Evolutionary conservation across 2,329 filamentous ascomycete species (phyloP).

Genomic region (Scopulariopsis brevicaulis): DNA sequence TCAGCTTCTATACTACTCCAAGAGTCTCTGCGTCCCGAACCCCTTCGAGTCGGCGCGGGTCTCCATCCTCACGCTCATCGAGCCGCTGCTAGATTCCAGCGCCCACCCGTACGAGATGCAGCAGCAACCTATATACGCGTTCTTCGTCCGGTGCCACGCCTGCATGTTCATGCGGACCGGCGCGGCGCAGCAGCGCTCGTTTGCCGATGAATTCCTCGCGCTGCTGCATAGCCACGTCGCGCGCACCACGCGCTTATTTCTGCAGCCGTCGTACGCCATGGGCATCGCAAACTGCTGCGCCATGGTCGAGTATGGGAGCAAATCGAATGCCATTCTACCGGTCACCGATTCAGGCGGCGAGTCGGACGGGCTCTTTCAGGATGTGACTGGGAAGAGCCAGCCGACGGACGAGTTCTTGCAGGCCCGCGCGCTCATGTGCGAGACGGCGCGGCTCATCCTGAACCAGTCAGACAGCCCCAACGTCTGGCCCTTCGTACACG

Average conservation of each 20-base stretch:
- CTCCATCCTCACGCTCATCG: slow-evolving; percentile 58
- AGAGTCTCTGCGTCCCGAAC: slow-evolving; percentile 55
- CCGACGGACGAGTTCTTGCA: not conserved
- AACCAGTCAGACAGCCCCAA: slow-evolving; percentile 35
- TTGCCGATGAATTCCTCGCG: slow-evolving; percentile 35
- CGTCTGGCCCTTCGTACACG: slow-evolving; percentile 51
- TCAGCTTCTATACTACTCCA: slow-evolving; percentile 63
- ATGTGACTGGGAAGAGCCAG: not conserved
- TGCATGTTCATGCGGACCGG: slow-evolving; percentile 46
- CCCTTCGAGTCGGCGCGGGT: slow-evolving; percentile 59
- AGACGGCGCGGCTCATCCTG: not conserved
- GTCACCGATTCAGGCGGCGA: not conserved
- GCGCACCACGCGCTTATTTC: slow-evolving; percentile 36
- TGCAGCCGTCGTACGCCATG: slow-evolving; percentile 41
- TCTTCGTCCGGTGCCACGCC: slow-evolving; percentile 53
- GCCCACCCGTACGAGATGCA: slow-evolving; percentile 19
- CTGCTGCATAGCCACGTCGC: slow-evolving; percentile 47
- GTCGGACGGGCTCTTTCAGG: not conserved
- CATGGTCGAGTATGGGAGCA: not conserved
- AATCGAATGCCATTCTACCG: not conserved
- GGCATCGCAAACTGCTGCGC: slow-evolving; percentile 7
- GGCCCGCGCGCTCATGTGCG: not conserved
- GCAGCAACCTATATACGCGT: slow-evolving; percentile 31
- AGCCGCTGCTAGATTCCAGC: slow-evolving; percentile 37
- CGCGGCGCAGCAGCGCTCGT: slow-evolving; percentile 30